Conservation (phyloP, 208 protist species). For the Acanthamoeba polyphaga region DNA sequence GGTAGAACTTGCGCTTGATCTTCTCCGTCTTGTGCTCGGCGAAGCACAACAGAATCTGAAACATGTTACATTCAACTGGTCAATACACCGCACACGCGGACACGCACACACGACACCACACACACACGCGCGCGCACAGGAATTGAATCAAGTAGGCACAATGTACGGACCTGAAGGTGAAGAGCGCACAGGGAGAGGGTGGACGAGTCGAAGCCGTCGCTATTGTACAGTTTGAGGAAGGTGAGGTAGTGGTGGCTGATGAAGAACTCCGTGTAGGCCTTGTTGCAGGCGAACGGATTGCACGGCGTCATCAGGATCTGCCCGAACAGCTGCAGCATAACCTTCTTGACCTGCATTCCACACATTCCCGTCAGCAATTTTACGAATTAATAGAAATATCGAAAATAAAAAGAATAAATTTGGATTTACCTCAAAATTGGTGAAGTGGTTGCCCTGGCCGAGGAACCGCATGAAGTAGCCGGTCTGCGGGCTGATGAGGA, state of each 20-base stretch:
- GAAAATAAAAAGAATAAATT: background rate
- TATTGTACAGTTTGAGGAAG: slow-evolving; percentile 75
- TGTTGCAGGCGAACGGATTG: slow-evolving; percentile 59
- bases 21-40: slow-evolving; percentile 72
- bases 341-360: slow-evolving; percentile 70
- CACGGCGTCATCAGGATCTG: slow-evolving; percentile 58
- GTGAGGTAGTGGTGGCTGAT: slow-evolving; percentile 76
- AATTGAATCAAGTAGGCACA: background rate
- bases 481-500: slow-evolving; percentile 52
- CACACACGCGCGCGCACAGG: background rate
- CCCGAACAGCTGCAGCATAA: slow-evolving; percentile 66
- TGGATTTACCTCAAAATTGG: slow-evolving; percentile 17
- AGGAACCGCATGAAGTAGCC: slow-evolving; percentile 61
- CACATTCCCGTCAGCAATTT: background rate
- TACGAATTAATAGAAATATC: too few species aligned
- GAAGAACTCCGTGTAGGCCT: slow-evolving; percentile 66
- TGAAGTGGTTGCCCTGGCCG: slow-evolving; percentile 67
- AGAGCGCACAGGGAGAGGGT: slow-evolving; percentile 63
- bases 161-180: slow-evolving; percentile 2
- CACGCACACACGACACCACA: background rate
- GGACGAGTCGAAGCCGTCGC: slow-evolving; percentile 51
- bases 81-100: background rate
- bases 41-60: slow-evolving; percentile 67
- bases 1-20: slow-evolving; percentile 75
- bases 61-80: background rate